Percentiles rank a stretch among this genome's conserved stretches.
phyloP scores from a whole-genome alignment of 129 eudicot species.

The Ambrosia artemisiifolia region DNA sequence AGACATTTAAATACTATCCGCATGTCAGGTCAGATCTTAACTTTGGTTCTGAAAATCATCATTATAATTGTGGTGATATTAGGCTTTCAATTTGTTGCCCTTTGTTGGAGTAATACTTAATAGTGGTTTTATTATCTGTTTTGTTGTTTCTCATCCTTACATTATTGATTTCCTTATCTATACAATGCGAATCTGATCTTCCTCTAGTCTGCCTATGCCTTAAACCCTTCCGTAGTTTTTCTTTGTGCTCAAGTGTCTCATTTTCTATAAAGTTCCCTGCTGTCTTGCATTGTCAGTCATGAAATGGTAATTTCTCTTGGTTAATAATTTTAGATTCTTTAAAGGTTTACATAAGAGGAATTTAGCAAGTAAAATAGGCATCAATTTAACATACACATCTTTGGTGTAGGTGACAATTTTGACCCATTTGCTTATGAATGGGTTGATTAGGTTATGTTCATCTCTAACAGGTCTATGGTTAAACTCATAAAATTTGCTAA shows the following conservation, averaged over 20 bases:
- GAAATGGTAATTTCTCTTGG: neutral
- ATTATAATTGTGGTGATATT: neutral
- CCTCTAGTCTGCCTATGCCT: neutral
- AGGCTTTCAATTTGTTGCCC: neutral
- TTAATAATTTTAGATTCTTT: neutral
- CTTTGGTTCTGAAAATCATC: slow-evolving; percentile 4
- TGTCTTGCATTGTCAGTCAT: neutral
- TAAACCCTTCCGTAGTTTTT: neutral
- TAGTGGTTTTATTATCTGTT: neutral
- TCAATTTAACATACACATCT: neutral
- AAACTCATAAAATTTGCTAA: neutral
- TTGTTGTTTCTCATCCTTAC: slow-evolving; percentile 2
- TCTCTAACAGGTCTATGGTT: neutral
- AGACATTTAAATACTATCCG: slow-evolving; percentile 71
- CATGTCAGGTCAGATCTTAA: slow-evolving; percentile 56
- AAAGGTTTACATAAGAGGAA: neutral
- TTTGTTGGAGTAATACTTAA: neutral
- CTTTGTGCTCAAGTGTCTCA: neutral
- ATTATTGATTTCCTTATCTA: neutral
- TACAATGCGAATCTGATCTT: neutral
- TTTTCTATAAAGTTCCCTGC: neutral
- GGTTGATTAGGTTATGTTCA: neutral
- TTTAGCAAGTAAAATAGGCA: neutral
- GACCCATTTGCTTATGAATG: neutral
- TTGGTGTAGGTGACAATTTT: neutral